Evolutionary conservation across 31 red algal genomes (phyloP), one percentile per base, ranked within the genome.

Genomic region (Odonthalia washingtoniensis): DNA sequence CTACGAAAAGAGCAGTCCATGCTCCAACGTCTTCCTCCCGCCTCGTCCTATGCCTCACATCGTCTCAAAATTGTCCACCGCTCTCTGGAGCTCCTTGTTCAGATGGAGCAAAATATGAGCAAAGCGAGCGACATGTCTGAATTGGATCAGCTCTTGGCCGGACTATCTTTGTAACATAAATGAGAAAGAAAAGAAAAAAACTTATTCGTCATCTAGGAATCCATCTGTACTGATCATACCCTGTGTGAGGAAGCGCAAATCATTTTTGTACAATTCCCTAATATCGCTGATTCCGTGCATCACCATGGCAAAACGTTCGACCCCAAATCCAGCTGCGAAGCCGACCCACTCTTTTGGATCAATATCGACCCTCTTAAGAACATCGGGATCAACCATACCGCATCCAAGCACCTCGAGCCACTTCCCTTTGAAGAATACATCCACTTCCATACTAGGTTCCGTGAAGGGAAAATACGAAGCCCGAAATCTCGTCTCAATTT

Each of bases 361-460:
- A 31, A 91, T 39, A 32, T 85, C 84, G 3, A 89, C 84, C 38
- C 87, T 91, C 34, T 85, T 74, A 5, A 97, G 65, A 40, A 97
- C 95, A 16, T 82, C 84, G 40, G 95, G 95, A 67, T 97, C 95
- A 21, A 97, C 95, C 90, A 97, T 93, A 12, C 95, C 95, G 43
- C 95, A 97, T 32, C 95, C 95, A 30, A 94, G 67, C 42, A 97
- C 77, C 78, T 97, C 95, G 36, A 97, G 45, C 95, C 95, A 97
- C 17, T 80, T 43, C 5, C 86, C 90, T n/a, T 62, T 63, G 68
- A 93, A 96, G 42, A 93, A 89, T 1, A 97, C 91, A 69, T 97
- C 95, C 28, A 97, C 91, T 35, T 97, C 95, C 66, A 94, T 77
- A 67, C 90, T 93, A 0, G 95, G 95, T 72, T 97, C 95, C 5